phyloP scores from a whole-genome alignment of 257 asterid species.

The Primulina tabacum region DNA sequence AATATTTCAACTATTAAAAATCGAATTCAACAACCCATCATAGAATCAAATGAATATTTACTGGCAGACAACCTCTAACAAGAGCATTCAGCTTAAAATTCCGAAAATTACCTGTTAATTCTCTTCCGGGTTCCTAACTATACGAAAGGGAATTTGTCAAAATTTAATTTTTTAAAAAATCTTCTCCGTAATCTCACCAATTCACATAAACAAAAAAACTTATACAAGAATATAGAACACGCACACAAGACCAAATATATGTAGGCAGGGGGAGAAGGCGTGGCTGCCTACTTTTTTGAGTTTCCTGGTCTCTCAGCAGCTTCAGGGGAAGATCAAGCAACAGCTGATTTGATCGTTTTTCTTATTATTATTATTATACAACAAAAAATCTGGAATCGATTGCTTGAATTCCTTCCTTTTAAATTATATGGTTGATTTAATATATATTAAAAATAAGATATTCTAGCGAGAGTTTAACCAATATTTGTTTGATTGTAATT shows the following conservation, averaged over 20 bases:
- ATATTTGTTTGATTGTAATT: too few relatives aligned
- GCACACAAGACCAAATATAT: background rate
- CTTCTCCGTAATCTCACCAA: background rate
- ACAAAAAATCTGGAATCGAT: too few relatives aligned
- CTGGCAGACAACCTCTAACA: background rate
- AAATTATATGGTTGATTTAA: too few relatives aligned
- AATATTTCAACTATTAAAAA: background rate
- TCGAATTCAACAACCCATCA: conserved; percentile 9
- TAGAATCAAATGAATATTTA: conserved; percentile 1
- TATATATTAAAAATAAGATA: too few relatives aligned
- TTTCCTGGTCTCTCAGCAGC: conserved; percentile 21
- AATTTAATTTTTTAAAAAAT: too few relatives aligned
- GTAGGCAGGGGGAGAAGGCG: background rate
- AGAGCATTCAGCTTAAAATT: background rate
- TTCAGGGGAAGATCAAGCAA: background rate
- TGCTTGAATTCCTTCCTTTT: too few relatives aligned
- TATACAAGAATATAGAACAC: background rate
- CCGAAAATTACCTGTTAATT: background rate
- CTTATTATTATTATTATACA: background rate
- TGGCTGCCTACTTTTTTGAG: conserved; percentile 23
- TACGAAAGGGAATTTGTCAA: background rate
- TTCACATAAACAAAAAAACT: background rate
- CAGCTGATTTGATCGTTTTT: background rate
- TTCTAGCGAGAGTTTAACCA: too few relatives aligned
- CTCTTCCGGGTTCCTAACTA: background rate